Base-by-base conservation (phyloP, 2,329 filamentous ascomycete species). In the Colletotrichum sp. region DNA sequence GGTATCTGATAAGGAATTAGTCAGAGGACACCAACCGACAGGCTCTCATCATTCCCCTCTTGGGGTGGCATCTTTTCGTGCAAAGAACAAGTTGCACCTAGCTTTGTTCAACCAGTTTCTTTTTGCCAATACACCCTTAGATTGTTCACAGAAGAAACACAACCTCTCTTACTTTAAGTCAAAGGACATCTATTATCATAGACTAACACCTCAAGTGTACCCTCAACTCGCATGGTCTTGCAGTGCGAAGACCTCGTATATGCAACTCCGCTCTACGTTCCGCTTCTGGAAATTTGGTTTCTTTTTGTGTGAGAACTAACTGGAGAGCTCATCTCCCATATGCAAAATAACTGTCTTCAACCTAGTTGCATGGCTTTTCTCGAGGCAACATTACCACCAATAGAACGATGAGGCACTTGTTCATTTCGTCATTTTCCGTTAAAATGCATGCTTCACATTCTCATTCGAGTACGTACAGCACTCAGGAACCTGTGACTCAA, bases 331-430 rank as follows among this genome's bases (percentile, higher is more conserved):
- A n/a, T 44, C 9, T 44, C 39, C 18, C 39, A n/a, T 0, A 10
- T 6, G 39, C 39, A 44, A 12, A 44, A 44, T 0, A 44, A n/a
- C 2, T n/a, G 0, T n/a, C 5, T 44, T n/a, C 0, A 18, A 44
- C 16, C 8, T 44, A 6, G 18, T 44, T n/a, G 18, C 39, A 10
- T 10, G 18, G 5, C 18, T n/a, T 44, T n/a, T 44, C 18, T 44
- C 18, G 9, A 44, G 18, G 8, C 39, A n/a, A 44, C 18, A n/a
- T 12, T n/a, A 1, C 39, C 18, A 44, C 18, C 39, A 44, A n/a
- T n/a, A 2, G 2, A 0, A 44, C 9, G 1, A n/a, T 1, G 18
- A 10, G 39, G 9, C 18, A 44, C 18, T 44, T 44, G 39, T 10
- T 3, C 9, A n/a, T n/a, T n/a, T 44, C 9, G 9, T n/a, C 18